phyloP scores from a whole-genome alignment of 441 rosid genomes.

The Daphne laureola region DNA sequence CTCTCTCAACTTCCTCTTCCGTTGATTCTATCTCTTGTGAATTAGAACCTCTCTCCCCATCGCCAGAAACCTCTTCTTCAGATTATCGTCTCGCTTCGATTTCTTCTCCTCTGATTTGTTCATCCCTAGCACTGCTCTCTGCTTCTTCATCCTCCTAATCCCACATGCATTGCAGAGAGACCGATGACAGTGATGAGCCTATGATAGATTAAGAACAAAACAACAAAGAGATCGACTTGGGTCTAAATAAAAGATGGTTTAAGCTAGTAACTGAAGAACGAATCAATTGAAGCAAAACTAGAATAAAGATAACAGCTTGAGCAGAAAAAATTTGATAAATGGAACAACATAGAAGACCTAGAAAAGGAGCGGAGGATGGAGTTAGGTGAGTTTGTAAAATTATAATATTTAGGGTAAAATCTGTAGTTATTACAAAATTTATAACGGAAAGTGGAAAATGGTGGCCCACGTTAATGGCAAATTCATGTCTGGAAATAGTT shows the following conservation, averaged over 20 bases:
- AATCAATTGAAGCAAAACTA: background rate
- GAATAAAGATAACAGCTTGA: background rate
- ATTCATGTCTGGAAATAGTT: no score
- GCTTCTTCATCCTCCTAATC: slow-evolving; percentile 68
- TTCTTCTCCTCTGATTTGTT: slow-evolving; percentile 40
- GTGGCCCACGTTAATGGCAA: no score
- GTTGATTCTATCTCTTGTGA: slow-evolving; percentile 66
- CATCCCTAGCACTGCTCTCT: slow-evolving; percentile 38
- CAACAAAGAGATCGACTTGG: no score
- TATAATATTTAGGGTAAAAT: no score
- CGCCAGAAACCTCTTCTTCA: slow-evolving; percentile 22
- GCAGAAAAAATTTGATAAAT: background rate
- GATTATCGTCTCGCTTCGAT: slow-evolving; percentile 22
- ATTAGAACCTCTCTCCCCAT: slow-evolving; percentile 56
- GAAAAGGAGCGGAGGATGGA: background rate
- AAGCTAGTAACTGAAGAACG: no score
- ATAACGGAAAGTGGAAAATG: no score
- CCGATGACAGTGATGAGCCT: slow-evolving; percentile 24
- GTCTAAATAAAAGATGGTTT: no score
- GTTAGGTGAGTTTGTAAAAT: no score
- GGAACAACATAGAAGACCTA: background rate
- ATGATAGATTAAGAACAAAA: background rate
- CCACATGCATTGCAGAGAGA: slow-evolving; percentile 92
- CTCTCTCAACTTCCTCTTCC: slow-evolving; percentile 57
- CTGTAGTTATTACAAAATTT: no score